Conservation (phyloP, 306 rosid genomes). For the Dicorynia guianensis region DNA sequence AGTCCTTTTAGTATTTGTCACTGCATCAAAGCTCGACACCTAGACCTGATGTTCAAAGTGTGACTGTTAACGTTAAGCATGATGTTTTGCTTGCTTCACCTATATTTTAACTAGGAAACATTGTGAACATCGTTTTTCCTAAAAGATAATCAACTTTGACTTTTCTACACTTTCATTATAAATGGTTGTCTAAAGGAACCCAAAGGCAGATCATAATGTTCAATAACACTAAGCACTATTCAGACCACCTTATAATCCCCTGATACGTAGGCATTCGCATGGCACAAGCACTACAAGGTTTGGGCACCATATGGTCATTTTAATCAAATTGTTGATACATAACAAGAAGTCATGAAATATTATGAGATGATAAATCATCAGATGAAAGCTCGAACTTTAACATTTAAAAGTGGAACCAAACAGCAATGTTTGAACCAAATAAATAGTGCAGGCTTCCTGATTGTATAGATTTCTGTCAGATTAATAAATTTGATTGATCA, state of each 20-base stretch:
- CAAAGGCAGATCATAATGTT: too few species aligned
- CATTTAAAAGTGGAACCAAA: background rate
- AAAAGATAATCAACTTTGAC: background rate
- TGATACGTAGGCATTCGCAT: background rate
- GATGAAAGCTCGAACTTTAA: background rate
- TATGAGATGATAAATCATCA: background rate
- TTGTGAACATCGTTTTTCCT: background rate
- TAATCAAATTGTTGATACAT: background rate
- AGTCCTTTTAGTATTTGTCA: background rate
- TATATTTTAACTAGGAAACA: background rate
- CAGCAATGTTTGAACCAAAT: background rate
- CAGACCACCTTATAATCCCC: background rate
- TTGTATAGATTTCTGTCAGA: background rate
- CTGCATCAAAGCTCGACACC: background rate
- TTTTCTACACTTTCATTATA: background rate
- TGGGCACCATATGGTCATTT: background rate
- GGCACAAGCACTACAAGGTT: background rate
- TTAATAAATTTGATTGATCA: too few species aligned
- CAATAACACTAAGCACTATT: background rate
- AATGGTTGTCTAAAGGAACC: background rate
- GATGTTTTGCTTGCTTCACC: background rate
- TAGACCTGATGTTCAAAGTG: background rate
- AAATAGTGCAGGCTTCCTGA: background rate
- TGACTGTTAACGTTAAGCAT: background rate
- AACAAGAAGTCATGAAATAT: too few species aligned